Evolutionary conservation across 208 protist species (phyloP).

Genomic region (Wallacemonas collosoma): DNA sequence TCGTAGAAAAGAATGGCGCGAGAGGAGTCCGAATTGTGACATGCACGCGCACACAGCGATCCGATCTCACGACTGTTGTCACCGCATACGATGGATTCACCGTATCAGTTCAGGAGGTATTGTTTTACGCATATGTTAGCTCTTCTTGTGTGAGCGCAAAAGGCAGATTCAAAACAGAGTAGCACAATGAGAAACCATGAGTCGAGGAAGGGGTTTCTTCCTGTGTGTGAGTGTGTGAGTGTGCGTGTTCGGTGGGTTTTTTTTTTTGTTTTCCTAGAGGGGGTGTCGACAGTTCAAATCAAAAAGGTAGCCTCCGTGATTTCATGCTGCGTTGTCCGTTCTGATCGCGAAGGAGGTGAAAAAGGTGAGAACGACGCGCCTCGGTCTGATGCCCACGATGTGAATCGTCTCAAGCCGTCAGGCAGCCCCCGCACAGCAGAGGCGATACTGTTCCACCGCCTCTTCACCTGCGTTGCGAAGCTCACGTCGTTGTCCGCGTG

Average conservation of each 20-base stretch:
- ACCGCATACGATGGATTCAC: no score
- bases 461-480: neutral
- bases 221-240: neutral
- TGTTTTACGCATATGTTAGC: no score
- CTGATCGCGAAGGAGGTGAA: neutral
- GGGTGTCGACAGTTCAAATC: neutral
- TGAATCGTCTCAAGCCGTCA: neutral
- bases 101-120: no score
- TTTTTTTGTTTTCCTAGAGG: no score
- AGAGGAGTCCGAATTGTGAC: no score
- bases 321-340: neutral
- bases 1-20: no score
- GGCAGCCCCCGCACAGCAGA: neutral
- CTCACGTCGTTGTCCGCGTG: neutral
- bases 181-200: neutral
- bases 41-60: no score
- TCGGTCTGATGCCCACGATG: neutral
- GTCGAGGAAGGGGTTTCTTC: neutral
- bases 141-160: neutral
- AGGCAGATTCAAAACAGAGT: neutral
- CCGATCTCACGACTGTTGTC: no score
- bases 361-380: neutral
- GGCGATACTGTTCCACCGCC: slow-evolving; percentile 2
- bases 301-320: neutral
- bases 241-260: no score